Evolutionary conservation across 257 asterid genomes (phyloP).

Genomic region (Solanum infundibuliforme): DNA sequence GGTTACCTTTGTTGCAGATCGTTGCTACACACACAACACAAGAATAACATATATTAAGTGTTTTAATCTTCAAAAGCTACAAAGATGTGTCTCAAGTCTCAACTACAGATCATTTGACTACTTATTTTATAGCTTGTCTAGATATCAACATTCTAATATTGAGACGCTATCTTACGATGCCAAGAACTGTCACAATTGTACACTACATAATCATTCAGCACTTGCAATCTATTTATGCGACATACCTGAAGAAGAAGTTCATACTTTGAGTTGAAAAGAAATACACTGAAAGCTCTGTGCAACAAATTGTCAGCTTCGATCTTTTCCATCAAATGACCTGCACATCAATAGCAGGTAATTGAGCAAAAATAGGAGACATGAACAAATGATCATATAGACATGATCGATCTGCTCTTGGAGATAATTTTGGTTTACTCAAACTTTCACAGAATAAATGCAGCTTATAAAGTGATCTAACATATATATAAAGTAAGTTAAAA

Average conservation of each 20-base stretch:
- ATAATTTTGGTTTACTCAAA: background rate
- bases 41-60: background rate
- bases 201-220: background rate
- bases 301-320: slow-evolving; percentile 64
- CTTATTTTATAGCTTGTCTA: background rate
- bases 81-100: background rate
- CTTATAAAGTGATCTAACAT: background rate
- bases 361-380: background rate
- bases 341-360: background rate
- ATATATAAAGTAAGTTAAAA: background rate
- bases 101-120: background rate
- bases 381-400: background rate
- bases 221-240: background rate
- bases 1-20: slow-evolving; percentile 93
- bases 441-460: background rate
- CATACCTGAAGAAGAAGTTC: slow-evolving; percentile 91
- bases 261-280: slow-evolving; percentile 75
- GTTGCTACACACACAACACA: slow-evolving; percentile 48
- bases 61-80: background rate
- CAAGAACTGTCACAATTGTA: background rate
- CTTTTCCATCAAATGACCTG: slow-evolving; percentile 94
- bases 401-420: background rate
- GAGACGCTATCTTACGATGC: background rate
- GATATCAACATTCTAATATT: background rate
- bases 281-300: slow-evolving; percentile 96